A percentile compares a stretch with the other conserved stretches of the same genome.
Conservation (phyloP, 257 asterid species). For the Salvia hispanica region DNA sequence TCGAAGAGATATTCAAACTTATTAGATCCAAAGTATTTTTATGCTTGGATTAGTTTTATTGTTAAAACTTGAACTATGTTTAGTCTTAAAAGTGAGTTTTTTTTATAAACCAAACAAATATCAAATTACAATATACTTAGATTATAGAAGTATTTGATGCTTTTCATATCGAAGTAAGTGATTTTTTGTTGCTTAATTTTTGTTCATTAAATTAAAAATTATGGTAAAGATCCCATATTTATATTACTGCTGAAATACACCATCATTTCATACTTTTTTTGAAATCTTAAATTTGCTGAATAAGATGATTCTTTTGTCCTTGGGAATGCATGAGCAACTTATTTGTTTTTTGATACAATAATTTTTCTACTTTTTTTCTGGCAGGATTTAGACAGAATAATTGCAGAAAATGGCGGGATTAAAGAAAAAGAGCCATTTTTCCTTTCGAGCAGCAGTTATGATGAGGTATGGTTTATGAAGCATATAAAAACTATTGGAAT, state of each 20-base stretch:
- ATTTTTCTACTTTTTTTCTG: slow-evolving; percentile 22
- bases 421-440: slow-evolving; percentile 82
- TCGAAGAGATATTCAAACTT: not conserved
- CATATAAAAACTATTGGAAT: not conserved
- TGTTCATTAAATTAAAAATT: not conserved
- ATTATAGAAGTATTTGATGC: not conserved
- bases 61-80: not conserved
- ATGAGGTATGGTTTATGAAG: slow-evolving; percentile 49
- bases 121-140: too few relatives aligned
- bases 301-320: not conserved
- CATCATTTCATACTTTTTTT: not conserved
- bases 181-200: not conserved
- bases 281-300: slow-evolving; percentile 13
- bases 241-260: not conserved
- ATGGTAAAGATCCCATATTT: not conserved
- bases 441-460: slow-evolving; percentile 51
- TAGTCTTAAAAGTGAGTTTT: not conserved
- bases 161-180: not conserved
- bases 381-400: slow-evolving; percentile 84
- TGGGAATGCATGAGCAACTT: not conserved
- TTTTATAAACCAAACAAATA: not conserved
- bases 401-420: slow-evolving; percentile 66
- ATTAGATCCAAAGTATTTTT: not conserved
- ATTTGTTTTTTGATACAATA: too few relatives aligned
- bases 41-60: not conserved